A percentile compares a stretch with the other conserved stretches of the same genome.
Conservation (phyloP, 768 basidiomycete genomes). For the Russula sp. region DNA sequence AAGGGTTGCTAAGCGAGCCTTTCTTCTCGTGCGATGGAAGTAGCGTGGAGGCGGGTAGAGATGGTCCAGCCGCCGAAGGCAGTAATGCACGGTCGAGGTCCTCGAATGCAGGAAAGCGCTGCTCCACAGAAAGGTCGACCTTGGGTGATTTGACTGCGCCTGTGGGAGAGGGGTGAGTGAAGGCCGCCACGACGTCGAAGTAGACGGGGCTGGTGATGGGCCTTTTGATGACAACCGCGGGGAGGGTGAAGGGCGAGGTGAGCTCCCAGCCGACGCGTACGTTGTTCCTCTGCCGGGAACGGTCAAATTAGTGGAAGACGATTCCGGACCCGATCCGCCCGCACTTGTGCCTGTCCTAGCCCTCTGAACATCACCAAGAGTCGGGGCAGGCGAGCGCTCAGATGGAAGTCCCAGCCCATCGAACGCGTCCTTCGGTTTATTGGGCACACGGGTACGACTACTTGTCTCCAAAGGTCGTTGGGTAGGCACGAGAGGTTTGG, state of each 20-base stretch:
- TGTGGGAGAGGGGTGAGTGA: conserved; percentile 20
- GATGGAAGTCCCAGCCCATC: conserved; percentile 62
- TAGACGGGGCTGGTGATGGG: conserved; percentile 25
- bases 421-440: conserved; percentile 64
- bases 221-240: conserved; percentile 21
- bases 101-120: conserved; percentile 84
- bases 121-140: conserved; percentile 55
- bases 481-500: conserved; percentile 14
- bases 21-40: conserved; percentile 17
- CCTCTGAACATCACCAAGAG: conserved; percentile 72
- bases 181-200: conserved; percentile 24
- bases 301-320: conserved; percentile 14
- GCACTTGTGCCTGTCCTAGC: conserved; percentile 64
- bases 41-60: conserved; percentile 19
- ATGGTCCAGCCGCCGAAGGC: conserved; percentile 31
- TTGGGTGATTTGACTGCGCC: conserved; percentile 31
- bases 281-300: conserved; percentile 24
- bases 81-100: conserved; percentile 63
- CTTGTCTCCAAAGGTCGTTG: conserved; percentile 16
- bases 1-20: neutral
- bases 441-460: conserved; percentile 20
- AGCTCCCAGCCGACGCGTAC: conserved; percentile 9
- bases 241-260: conserved; percentile 27
- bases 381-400: conserved; percentile 53
- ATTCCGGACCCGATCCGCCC: conserved; percentile 30